Evolutionary conservation across 2,329 filamentous ascomycete species (phyloP).

Genomic region (Hypoxylon sp.): DNA sequence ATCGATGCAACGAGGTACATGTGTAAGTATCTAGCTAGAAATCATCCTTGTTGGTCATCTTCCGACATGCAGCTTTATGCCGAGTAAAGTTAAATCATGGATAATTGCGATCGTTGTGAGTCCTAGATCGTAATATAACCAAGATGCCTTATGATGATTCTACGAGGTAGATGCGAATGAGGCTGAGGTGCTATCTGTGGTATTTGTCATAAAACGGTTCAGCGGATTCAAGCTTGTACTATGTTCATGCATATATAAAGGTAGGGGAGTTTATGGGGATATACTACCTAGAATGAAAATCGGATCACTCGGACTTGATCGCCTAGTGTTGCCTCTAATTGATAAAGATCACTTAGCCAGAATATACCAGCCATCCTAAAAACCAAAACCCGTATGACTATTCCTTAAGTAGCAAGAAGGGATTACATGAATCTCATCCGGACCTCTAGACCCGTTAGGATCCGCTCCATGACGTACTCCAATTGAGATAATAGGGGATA

Average conservation of each 20-base stretch:
- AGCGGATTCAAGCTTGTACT: background rate
- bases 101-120: background rate
- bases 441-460: too few relatives aligned
- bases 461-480: too few relatives aligned
- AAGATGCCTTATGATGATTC: background rate
- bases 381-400: too few relatives aligned
- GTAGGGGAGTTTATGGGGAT: background rate
- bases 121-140: background rate
- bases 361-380: too few relatives aligned
- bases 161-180: background rate
- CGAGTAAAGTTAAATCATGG: background rate
- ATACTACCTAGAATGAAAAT: background rate
- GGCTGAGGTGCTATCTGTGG: background rate
- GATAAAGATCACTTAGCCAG: too few relatives aligned
- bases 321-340: background rate
- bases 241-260: background rate
- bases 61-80: background rate
- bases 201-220: background rate
- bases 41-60: background rate
- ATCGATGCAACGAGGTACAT: slow-evolving; percentile 12
- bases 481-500: too few relatives aligned
- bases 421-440: too few relatives aligned
- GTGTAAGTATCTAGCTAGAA: background rate
- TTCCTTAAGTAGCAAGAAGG: too few relatives aligned
- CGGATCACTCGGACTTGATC: background rate